Base-by-base conservation (phyloP, 192 early-diverging fungal genomes). In the Backusella circina region DNA sequence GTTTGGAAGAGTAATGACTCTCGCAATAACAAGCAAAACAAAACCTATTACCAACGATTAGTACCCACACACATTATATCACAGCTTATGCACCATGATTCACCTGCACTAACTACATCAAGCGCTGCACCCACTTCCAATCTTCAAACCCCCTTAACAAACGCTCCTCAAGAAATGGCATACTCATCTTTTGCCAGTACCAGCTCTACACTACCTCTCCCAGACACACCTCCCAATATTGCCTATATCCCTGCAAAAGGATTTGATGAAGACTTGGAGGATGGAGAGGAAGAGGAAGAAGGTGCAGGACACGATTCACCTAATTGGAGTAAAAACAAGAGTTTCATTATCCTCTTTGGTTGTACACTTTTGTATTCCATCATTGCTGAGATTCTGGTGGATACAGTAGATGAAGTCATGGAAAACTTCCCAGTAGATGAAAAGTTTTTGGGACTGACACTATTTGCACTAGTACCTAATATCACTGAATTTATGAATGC, bases 401-500 rank as follows among this genome's bases (percentile, higher is more conserved):
- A 89, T 69, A 93, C 90, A 54, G 93, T 97, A 37, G 96, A 96
- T 70, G 86, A 85, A 39, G 93, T 98, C 12, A 82, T 96, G 75
- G 88, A 89, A 70, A 85, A 83, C 21, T 75, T 85, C 18, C 80
- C 83, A 2, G 86, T 97, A 57, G 90, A 89, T 77, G 93, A 96
- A 72, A 99, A 99, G 80, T 91, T 95, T 66, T 77, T 99, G 33
- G 97, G 97, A 0, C 81, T 97, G 75, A 99, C 98, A 2, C 79
- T 99, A 70, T 97, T 99, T 86, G 95, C 96, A 10, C 75, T 98
- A 72, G 96, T 96, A 5, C 98, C 98, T n/a, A 95, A 92, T 68
- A 91, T 97, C 50, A 97, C 98, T 9, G 98, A 99, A 84, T 96
- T 99, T 84, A 90, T 89, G 82, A 92, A 92, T 79, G 96, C 96